Percentiles rank a stretch among this genome's conserved stretches.
These are phyloP conservation scores for Colletotrichum siamense DNA, from an alignment of 2,329 filamentous ascomycete species.

Conservation along the genomic window DNA sequence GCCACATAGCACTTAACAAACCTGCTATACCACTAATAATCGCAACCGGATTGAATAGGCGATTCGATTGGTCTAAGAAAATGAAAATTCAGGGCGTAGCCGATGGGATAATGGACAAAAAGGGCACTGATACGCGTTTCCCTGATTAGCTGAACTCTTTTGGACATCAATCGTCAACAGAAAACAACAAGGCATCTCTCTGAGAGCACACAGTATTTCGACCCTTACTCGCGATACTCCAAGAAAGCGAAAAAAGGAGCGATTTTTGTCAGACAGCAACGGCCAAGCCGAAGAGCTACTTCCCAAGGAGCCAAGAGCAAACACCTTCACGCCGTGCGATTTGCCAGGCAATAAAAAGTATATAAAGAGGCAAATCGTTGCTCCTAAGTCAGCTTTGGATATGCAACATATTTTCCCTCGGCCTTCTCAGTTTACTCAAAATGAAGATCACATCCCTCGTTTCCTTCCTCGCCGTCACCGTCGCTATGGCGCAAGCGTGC, in stretches of 20 bases:
- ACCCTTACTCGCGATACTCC: not conserved
- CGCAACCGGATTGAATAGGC: not conserved
- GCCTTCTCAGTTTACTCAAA: not conserved
- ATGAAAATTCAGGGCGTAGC: not conserved
- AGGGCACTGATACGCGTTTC: not conserved
- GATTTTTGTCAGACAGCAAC: not conserved
- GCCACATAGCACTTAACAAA: not conserved
- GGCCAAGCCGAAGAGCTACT: not conserved
- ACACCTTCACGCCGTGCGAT: not conserved
- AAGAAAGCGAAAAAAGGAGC: not conserved
- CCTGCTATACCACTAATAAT: not conserved
- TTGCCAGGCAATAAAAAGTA: not conserved
- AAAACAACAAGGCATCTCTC: not conserved
- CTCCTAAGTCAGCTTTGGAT: not conserved
- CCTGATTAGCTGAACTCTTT: not conserved
- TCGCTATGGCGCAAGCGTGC: not conserved
- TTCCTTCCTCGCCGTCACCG: not conserved
- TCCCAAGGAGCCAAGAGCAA: not conserved
- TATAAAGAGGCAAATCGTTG: not conserved
- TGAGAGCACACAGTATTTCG: not conserved
- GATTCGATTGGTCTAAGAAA: not conserved
- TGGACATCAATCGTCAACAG: not conserved
- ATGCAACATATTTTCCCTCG: not conserved
- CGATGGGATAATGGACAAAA: not conserved
- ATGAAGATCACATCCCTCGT: not conserved